Evolutionary conservation across 2,329 filamentous ascomycete genomes (phyloP), one percentile per base, ranked within the genome.

Genomic region (Verticillium albo-atrum): DNA sequence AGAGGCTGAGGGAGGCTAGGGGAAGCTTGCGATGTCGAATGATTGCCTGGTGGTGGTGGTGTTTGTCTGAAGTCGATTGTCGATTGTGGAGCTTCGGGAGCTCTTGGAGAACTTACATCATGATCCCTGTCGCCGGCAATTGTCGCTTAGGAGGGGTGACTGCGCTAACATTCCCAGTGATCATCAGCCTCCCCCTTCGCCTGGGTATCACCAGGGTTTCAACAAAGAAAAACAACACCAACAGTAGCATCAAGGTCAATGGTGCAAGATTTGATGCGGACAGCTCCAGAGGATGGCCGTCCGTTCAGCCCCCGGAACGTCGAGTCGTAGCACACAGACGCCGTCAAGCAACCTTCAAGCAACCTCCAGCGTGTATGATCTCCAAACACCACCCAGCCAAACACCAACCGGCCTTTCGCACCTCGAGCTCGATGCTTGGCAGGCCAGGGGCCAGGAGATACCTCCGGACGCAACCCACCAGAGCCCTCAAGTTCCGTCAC

Each of bases 1-100:
- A 37, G 55, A 54, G 27, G 17, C 10, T 32, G 35, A 25, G 6
- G 17, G 15, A 35, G 28, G 4, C 17, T 4, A 53, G 28, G 14
- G 5, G 51, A 20, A 28, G 14, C 14, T 53, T 17, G 27, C 14
- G 28, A 26, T 37, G 30, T 17, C n/a, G 30, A 27, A 17, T n/a
- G n/a, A n/a, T n/a, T n/a, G n/a, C n/a, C n/a, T n/a, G 30, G n/a
- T 23, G n/a, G 23, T 34, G n/a, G 25, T 61, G 54, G 50, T 52
- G 26, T 26, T 55, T 47, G 47, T 58, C 56, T 59, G 61, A 63
- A 56, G 62, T 64, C 55, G 59, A 42, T 25, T 50, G 62, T 64
- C 55, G 59, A 42, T 25, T 50, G 62, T 64, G 62, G 62, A 64
- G 61, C 62, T 64, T 64, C 26, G 30, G 37, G 57, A 63, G 59